Evolutionary conservation across 768 basidiomycete genomes (phyloP), one percentile per base, ranked within the genome.

Genomic region (Amylocystis lapponica): DNA sequence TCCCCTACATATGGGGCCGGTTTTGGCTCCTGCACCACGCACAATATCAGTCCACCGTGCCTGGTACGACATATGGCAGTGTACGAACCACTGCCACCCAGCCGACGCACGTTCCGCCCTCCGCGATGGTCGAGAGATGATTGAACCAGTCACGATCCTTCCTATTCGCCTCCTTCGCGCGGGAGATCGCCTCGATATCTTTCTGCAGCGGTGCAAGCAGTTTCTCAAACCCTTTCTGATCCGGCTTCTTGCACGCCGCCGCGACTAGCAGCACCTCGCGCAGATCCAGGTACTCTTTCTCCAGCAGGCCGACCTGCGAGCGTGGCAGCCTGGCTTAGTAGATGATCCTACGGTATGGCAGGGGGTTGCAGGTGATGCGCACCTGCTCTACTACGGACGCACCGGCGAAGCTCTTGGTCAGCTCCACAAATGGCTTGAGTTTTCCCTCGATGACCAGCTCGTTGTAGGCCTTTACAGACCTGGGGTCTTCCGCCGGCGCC

Each of bases 61-160:
- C n/a, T n/a, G n/a, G n/a, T n/a, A n/a, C n/a, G 34, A n/a, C 17
- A 34, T 7, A 6, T 14, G 35, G n/a, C 30, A n/a, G 25, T 5
- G 3, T n/a, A 57, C 89, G 62, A 54, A 94, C 94, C 39, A 79
- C 69, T 25, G 81, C 74, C 32, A 98, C 80, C 96, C 96, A 99
- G 19, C 84, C 94, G 48, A 90, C 79, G 16, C 74, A 79, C 4
- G 85, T 74, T 1, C 79, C 82, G 16, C 87, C 90, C 56, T 94
- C 93, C 3, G 83, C 78, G n/a, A 96, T 70, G 20, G 81, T 76
- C 23, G 78, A 81, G 20, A 97, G 69, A 58, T 94, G 90, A 32
- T 77, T 80, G 53, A 76, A 79, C 82, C 86, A 93, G 35, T 91
- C 86, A 43, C 85, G 73, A 41, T 86, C 83, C 59, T 82, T 79